Evolutionary conservation across 2,329 filamentous ascomycete species (phyloP), one percentile per base, ranked within the genome.

Genomic region (Parastagonospora avenae): DNA sequence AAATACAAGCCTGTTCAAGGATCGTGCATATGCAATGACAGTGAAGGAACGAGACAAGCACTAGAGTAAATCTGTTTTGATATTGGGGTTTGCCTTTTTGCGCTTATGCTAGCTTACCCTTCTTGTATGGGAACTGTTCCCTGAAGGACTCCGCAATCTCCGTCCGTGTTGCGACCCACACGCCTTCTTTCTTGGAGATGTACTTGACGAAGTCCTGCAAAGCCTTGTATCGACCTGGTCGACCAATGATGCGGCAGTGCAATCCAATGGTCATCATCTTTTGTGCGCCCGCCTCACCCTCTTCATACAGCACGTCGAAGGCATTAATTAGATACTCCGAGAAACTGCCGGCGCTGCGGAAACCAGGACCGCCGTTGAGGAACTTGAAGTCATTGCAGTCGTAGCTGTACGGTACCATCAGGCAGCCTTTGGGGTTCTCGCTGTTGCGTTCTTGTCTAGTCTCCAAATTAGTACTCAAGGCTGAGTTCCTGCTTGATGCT

Each of bases 221-320:
- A 1, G 81, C 82, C 39, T 72, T 75, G 52, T 80, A 80, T 1
- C 82, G 71, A 4, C 79, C 82, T 0, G 81, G 81, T 30, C 79
- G 76, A 1, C 81, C 82, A 31, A 80, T 77, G 46, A 81, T 80
- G 6, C 80, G 74, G 54, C 79, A 82, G 61, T 83, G 81, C 24
- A 83, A 62, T 1, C 78, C 80, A 19, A 84, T 76, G 0, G 81
- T 83, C 81, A 84, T 84, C 81, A 84, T 84, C 40, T 59, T 60
- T 4, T 55, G 57, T 8, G 48, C 40, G 2, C 57, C 57, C 9
- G 73, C 72, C 44, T 74, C 64, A 1, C 80, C 80, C 54, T 83
- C 80, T 28, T 79, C 79, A 50, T 82, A 82, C 29, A 83, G 61
- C 14, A 80, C 77, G 57, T 84, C 81, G 45, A 84, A 83, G 0